Evolutionary conservation across 2,329 filamentous ascomycete species (phyloP), one percentile per base, ranked within the genome.

Genomic region (Trichoderma lentiforme): DNA sequence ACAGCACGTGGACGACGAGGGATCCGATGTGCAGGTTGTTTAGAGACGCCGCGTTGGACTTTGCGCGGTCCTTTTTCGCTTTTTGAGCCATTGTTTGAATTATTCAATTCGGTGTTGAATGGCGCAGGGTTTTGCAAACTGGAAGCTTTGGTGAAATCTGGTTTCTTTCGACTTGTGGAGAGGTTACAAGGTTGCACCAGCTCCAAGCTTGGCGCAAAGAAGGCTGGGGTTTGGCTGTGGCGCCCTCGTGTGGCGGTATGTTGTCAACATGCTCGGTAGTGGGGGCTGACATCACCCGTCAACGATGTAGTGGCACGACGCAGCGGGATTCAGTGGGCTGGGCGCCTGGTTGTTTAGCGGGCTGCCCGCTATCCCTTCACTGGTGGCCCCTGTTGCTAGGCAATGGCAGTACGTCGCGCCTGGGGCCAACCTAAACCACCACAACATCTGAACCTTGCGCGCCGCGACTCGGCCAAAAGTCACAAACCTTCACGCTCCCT

Each of bases 11-110:
- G 79, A 97, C 84, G 75, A 84, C 79, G 73, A 93, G 84, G 60
- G 93, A 91, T 74, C 92, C 92, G 70, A 93, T 84, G 81, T 97
- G 95, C 30, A 96, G 93, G 79, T 90, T 93, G 79, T 92, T 93
- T 61, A 99, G 90, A 57, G 92, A 86, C 39, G 89, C 85, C 61
- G 89, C 86, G 82, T 98, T 98, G 83, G 92, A 89, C 76, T 92
- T 92, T 71, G 96, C 96, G 74, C 84, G 83, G 77, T 89, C 88
- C 77, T 90, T 90, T 79, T 88, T 88, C 71, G 88, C 88, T 78
- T 90, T 90, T 78, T 90, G 88, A 34, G 88, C 88, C 88, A 90
- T 90, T 73, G 67, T 74, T 18, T 24, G 14, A 47, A 28, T 53
- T 71, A 30, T 5, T 36, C 51, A 24, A 34, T 43, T 26, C 3